Conservation (phyloP, 768 basidiomycete genomes). For the Suillus cothurnatus region DNA sequence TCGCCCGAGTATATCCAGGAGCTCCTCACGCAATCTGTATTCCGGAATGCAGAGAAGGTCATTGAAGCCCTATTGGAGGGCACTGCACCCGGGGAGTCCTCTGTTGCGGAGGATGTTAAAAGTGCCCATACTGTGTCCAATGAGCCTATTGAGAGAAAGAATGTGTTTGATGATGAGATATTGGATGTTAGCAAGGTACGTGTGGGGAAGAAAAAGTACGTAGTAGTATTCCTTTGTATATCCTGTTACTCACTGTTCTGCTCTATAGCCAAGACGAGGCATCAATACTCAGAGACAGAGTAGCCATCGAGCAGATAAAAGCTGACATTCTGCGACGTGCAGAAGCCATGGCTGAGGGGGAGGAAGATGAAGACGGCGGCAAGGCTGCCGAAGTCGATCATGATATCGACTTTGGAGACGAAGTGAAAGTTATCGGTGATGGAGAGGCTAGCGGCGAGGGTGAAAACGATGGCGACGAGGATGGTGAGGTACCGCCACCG, state of each 20-base stretch:
- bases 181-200: constrained; percentile 65
- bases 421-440: constrained; percentile 58
- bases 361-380: constrained; percentile 52
- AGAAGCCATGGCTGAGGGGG: constrained; percentile 67
- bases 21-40: constrained; percentile 51
- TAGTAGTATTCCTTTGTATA: constrained; percentile 11
- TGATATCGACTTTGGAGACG: constrained; percentile 58
- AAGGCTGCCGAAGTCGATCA: constrained; percentile 36
- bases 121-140: background rate
- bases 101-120: constrained; percentile 21
- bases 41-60: constrained; percentile 59
- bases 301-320: constrained; percentile 75
- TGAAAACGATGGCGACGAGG: constrained; percentile 34
- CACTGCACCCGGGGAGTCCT: constrained; percentile 50
- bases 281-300: constrained; percentile 54
- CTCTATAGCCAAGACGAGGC: constrained; percentile 45
- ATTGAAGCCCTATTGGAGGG: constrained; percentile 78
- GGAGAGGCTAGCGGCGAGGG: constrained; percentile 50
- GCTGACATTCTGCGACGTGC: constrained; percentile 78
- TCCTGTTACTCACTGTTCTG: constrained; percentile 9
- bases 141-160: constrained; percentile 52
- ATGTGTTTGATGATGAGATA: constrained; percentile 73
- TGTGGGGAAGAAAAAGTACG: constrained; percentile 68
- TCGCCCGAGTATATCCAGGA: constrained; percentile 57
- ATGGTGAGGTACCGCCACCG: constrained; percentile 21